A percentile compares a stretch with the other conserved stretches of the same genome.
phyloP scores from a whole-genome alignment of 768 basidiomycete genomes.

The Suillus sp. region DNA sequence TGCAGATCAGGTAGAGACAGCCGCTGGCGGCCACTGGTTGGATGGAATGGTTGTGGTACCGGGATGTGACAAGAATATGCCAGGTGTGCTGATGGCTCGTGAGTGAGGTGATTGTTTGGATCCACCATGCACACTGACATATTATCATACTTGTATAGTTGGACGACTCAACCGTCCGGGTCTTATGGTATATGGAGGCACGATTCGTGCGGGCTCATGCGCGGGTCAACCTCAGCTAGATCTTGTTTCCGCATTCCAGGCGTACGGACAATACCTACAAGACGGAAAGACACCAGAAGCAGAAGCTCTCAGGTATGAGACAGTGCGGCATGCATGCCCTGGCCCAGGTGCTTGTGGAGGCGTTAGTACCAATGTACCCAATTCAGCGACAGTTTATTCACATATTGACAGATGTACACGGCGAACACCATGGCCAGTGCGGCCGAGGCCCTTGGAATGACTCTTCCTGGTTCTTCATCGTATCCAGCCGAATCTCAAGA shows the following conservation, averaged over 20 bases:
- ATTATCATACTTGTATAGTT: slow-evolving; percentile 47
- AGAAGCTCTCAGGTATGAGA: slow-evolving; percentile 81
- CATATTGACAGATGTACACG: slow-evolving; percentile 81
- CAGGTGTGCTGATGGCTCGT: slow-evolving; percentile 98
- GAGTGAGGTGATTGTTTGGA: slow-evolving; percentile 36
- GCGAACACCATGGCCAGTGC: slow-evolving; percentile 99
- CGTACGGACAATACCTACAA: slow-evolving; percentile 93
- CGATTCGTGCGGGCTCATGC: slow-evolving; percentile 91
- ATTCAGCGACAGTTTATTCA: neutral
- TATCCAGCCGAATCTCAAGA: slow-evolving; percentile 93
- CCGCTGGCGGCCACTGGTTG: slow-evolving; percentile 95
- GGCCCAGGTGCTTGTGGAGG: slow-evolving; percentile 98
- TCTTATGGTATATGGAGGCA: slow-evolving; percentile 97
- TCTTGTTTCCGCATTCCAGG: slow-evolving; percentile 96
- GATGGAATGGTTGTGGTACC: slow-evolving; percentile 98
- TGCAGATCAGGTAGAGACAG: slow-evolving; percentile 95
- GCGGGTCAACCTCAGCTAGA: slow-evolving; percentile 87
- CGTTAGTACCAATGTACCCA: slow-evolving; percentile 50
- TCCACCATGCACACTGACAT: neutral
- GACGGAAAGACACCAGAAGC: slow-evolving; percentile 84
- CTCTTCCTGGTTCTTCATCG: slow-evolving; percentile 94
- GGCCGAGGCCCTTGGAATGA: slow-evolving; percentile 94
- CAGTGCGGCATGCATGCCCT: slow-evolving; percentile 93
- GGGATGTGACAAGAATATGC: slow-evolving; percentile 99
- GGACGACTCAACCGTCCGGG: slow-evolving; percentile 95